Percentiles rank a stretch among this genome's conserved stretches.
phyloP scores from a whole-genome alignment of 2,329 filamentous ascomycete genomes.

The Fonsecaea erecta region DNA sequence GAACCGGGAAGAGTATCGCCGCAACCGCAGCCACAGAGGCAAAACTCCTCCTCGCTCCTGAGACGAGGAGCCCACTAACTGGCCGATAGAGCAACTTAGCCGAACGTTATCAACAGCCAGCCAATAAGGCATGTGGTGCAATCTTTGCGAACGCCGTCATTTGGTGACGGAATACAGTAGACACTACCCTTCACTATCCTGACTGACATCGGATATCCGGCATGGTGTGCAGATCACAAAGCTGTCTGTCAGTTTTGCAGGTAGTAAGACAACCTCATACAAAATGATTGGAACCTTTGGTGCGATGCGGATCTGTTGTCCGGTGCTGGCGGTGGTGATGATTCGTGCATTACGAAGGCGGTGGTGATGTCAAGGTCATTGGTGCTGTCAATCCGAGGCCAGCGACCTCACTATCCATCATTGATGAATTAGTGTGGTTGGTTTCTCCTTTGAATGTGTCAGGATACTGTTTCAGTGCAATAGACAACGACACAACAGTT shows the following conservation, averaged over 20 bases:
- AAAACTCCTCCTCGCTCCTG: neutral
- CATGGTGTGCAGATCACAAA: neutral
- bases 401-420: neutral
- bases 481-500: neutral
- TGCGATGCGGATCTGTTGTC: neutral
- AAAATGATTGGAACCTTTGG: too few species aligned
- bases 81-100: neutral
- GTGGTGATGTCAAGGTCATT: neutral
- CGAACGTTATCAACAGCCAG: neutral
- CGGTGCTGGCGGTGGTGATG: neutral
- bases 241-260: neutral
- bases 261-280: neutral
- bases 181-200: neutral
- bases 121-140: constrained; percentile 1
- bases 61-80: neutral
- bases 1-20: neutral
- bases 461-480: neutral
- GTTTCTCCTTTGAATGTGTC: too few species aligned
- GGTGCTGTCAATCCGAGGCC: neutral
- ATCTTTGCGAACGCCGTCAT: neutral
- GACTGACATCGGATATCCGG: neutral
- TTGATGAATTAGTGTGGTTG: neutral
- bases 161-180: neutral
- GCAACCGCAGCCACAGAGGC: neutral
- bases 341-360: neutral